Conservation (phyloP, 345 rosid species). For the sweet orange (Citrus sinensis) region DVS_A1.0 CM039164.1:27088001-27088500, state of each 20-base stretch:
- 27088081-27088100: background rate
- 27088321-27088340: background rate
- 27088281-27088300: conserved; percentile 35
- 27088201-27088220: conserved; percentile 85
- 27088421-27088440: background rate
- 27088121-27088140: background rate
- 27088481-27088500: background rate
- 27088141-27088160: background rate
- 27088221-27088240: conserved; percentile 93
- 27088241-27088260: conserved; percentile 94
- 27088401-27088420: background rate
- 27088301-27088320: background rate
- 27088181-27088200: conserved; percentile 59
- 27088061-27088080: background rate
- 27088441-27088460: background rate
- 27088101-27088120: background rate
- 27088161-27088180: background rate
- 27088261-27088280: conserved; percentile 82
- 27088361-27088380: background rate
- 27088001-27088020: background rate
- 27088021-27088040: background rate
- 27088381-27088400: background rate
- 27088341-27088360: background rate
- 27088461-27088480: background rate
- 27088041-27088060: background rate